phyloP scores from a whole-genome alignment of 768 basidiomycete species.

The Lactarius psammicola region DNA sequence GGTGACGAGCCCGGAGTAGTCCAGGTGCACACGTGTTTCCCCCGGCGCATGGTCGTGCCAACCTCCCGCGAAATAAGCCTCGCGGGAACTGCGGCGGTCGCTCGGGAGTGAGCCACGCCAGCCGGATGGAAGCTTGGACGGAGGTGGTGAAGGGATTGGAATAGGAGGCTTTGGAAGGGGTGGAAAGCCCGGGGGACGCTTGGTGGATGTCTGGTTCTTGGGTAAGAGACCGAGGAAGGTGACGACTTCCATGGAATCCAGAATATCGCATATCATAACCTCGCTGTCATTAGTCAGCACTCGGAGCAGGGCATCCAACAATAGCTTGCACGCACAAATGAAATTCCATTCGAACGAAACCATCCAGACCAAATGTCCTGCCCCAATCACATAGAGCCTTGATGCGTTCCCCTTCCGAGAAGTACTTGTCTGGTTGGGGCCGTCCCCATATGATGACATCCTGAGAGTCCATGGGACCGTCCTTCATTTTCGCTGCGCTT shows the following conservation, averaged over 20 bases:
- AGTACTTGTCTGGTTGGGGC: constrained; percentile 25
- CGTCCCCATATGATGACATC: constrained; percentile 39
- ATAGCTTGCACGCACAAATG: constrained; percentile 22
- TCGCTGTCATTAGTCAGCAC: constrained; percentile 11
- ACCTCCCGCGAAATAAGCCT: constrained; percentile 38
- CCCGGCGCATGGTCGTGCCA: constrained; percentile 47
- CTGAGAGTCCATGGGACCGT: constrained; percentile 39
- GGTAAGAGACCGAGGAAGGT: constrained; percentile 15
- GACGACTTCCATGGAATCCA: constrained; percentile 21
- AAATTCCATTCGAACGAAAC: constrained; percentile 33
- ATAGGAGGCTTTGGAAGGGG: too few species aligned
- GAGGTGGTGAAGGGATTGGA: neutral
- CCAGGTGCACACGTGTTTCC: constrained; percentile 44
- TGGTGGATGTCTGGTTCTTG: neutral
- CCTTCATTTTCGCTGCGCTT: constrained; percentile 28
- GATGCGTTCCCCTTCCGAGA: constrained; percentile 34
- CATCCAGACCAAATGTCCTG: constrained; percentile 35
- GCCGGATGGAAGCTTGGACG: constrained; percentile 17
- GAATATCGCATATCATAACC: neutral
- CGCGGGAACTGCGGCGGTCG: neutral
- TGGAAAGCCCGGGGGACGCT: neutral
- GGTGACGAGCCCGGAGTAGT: constrained; percentile 43
- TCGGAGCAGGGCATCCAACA: too few species aligned
- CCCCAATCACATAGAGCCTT: constrained; percentile 38
- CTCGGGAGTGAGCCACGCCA: constrained; percentile 24